These are phyloP conservation scores for Pycnococcus provasolii DNA, from an alignment of 139 green algal genomes.

Conservation along the genomic window DNA sequence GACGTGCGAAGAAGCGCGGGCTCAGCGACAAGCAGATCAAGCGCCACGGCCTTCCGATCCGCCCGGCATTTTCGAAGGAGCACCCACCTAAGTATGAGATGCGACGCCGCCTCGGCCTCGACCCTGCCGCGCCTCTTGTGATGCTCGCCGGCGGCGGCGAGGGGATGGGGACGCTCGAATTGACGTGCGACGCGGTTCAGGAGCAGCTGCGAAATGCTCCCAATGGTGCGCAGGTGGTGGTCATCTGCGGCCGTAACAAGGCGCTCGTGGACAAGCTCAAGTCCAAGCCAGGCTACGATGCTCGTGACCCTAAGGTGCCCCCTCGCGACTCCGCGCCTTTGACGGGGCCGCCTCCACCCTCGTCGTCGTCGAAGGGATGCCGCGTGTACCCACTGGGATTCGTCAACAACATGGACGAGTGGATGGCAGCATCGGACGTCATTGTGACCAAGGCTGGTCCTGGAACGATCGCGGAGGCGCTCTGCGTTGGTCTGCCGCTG, in stretches of 20 bases:
- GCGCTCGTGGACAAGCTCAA: conserved; percentile 55
- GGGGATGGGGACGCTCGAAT: conserved; percentile 88
- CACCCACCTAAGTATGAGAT: conserved; percentile 39
- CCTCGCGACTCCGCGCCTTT: no score
- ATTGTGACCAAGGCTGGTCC: conserved; percentile 87
- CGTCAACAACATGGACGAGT: conserved; percentile 87
- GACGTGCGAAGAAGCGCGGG: conserved; percentile 39
- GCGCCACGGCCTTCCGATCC: conserved; percentile 72
- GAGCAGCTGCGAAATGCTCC: conserved; percentile 30
- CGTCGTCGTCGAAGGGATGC: no score
- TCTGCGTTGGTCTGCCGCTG: conserved; percentile 87
- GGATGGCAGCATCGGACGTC: conserved; percentile 73
- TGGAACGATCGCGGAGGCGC: conserved; percentile 90
- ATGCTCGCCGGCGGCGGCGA: conserved; percentile 68
- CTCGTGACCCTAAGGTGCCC: no score
- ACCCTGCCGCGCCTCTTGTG: conserved; percentile 27
- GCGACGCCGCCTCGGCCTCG: conserved; percentile 21
- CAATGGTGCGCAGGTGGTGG: conserved; percentile 63
- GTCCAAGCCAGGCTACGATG: no score
- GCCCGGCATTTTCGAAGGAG: conserved; percentile 68
- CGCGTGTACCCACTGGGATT: conserved; percentile 58
- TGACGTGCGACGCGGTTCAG: conserved; percentile 67
- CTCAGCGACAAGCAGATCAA: conserved; percentile 33
- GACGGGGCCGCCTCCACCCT: no score
- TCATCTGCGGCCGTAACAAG: conserved; percentile 88